phyloP scores from a whole-genome alignment of 225 moss, liverwort and hornwort genomes.

The Pleurozium schreberi region DNA sequence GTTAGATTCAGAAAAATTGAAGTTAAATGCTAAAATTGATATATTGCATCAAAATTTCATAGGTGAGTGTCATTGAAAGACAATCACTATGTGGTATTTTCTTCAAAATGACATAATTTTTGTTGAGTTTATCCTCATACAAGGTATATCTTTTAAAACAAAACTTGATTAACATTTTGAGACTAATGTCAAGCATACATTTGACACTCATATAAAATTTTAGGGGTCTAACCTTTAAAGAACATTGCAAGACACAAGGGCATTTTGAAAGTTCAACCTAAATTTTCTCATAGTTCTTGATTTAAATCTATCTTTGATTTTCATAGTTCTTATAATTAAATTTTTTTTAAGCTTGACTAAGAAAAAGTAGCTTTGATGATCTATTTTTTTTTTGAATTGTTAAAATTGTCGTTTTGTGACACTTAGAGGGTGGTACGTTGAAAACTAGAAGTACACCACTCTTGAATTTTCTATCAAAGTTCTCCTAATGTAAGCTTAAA shows the following conservation, averaged over 20 bases:
- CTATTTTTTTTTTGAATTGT: not conserved
- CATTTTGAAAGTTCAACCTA: not conserved
- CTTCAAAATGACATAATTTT: not conserved
- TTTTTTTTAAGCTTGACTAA: not conserved
- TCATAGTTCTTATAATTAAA: too few relatives aligned
- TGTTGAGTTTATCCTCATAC: rapidly evolving
- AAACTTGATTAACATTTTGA: not conserved
- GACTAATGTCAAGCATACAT: not conserved
- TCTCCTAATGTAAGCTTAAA: not conserved
- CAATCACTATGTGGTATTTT: not conserved
- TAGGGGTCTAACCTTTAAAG: not conserved
- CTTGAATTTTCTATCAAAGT: not conserved
- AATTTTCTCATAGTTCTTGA: not conserved
- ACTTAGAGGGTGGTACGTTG: not conserved
- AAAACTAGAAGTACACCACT: not conserved
- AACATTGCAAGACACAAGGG: rapidly evolving
- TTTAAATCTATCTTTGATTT: too few relatives aligned
- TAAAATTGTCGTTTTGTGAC: too few relatives aligned
- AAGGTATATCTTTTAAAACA: not conserved
- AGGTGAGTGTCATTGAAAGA: not conserved
- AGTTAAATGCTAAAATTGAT: not conserved
- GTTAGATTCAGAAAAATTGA: rapidly evolving
- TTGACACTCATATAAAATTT: not conserved
- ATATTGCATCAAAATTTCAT: not conserved
- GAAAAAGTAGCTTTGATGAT: not conserved